Percentiles rank a stretch among this genome's conserved stretches.
phyloP scores from a whole-genome alignment of 2,329 filamentous ascomycete genomes.

The Cladosporium cucumerinum region DNA sequence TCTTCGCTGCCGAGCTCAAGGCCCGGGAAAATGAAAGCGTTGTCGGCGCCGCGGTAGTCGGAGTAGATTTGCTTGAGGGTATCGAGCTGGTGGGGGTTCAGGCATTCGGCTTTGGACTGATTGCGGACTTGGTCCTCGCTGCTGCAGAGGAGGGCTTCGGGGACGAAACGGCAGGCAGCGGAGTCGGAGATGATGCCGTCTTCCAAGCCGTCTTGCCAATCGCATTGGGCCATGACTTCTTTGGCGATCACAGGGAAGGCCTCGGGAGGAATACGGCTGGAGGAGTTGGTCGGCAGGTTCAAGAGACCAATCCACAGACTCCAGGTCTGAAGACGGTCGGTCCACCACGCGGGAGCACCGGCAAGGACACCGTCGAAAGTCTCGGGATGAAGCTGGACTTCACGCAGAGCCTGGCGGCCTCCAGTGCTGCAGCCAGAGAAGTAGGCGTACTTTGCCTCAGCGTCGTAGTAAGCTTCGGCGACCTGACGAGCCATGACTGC shows the following conservation, averaged over 20 bases:
- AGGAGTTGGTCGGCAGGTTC: slow-evolving; percentile 46
- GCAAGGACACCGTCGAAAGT: slow-evolving; percentile 59
- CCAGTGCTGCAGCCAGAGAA: slow-evolving; percentile 59
- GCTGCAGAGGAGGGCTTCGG: slow-evolving; percentile 41
- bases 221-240: slow-evolving; percentile 51
- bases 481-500: slow-evolving; percentile 49
- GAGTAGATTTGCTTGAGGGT: slow-evolving; percentile 44
- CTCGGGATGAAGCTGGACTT: slow-evolving; percentile 51
- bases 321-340: slow-evolving; percentile 46
- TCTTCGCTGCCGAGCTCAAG: slow-evolving; percentile 39
- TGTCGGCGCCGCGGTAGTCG: slow-evolving; percentile 41
- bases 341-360: slow-evolving; percentile 53
- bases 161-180: slow-evolving; percentile 45
- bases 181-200: slow-evolving; percentile 53
- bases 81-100: slow-evolving; percentile 44
- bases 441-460: slow-evolving; percentile 47
- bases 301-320: slow-evolving; percentile 45
- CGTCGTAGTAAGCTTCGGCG: slow-evolving; percentile 48
- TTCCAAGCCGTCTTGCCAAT: slow-evolving; percentile 47
- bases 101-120: slow-evolving; percentile 35
- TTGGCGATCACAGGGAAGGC: slow-evolving; percentile 46
- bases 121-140: slow-evolving; percentile 25
- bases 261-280: slow-evolving; percentile 43
- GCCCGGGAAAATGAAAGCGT: slow-evolving; percentile 42
- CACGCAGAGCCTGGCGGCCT: slow-evolving; percentile 56